These are phyloP conservation scores for Leccinum incarnatum DNA, from an alignment of 768 basidiomycete genomes.

Conservation along the genomic window DNA sequence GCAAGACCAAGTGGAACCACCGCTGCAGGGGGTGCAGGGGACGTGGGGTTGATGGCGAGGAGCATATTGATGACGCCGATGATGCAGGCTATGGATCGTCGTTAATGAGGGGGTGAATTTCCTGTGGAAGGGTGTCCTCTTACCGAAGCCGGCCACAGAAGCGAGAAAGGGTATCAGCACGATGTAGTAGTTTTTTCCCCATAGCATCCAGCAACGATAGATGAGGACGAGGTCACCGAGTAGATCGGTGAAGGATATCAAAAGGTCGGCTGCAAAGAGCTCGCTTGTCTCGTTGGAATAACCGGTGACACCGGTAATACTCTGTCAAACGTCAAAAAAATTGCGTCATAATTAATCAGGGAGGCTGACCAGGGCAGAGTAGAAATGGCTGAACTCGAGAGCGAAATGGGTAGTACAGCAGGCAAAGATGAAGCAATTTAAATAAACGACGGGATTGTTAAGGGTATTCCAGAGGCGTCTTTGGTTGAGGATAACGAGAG, in stretches of 20 bases:
- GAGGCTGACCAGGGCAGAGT: constrained; percentile 30
- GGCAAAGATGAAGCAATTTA: constrained; percentile 31
- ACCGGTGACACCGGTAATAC: constrained; percentile 22
- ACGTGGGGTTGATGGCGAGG: constrained; percentile 24
- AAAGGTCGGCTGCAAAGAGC: constrained; percentile 34
- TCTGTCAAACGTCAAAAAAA: constrained; percentile 14
- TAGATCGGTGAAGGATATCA: constrained; percentile 38
- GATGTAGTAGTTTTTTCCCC: constrained; percentile 34
- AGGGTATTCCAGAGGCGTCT: constrained; percentile 10
- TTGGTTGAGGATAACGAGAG: constrained; percentile 24
- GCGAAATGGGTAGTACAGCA: constrained; percentile 33
- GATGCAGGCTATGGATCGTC: constrained; percentile 26
- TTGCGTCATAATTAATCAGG: not conserved
- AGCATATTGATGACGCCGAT: constrained; percentile 30
- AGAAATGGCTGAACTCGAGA: constrained; percentile 37
- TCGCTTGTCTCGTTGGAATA: constrained; percentile 31
- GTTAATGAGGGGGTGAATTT: not conserved
- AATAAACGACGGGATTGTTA: constrained; percentile 26
- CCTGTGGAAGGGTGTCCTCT: constrained; percentile 2
- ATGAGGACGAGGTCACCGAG: constrained; percentile 35
- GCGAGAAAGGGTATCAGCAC: constrained; percentile 35
- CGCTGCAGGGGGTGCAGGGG: constrained; percentile 34
- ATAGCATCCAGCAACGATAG: constrained; percentile 44
- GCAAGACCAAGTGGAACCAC: constrained; percentile 38
- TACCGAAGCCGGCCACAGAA: constrained; percentile 35